Conservation (phyloP, 73 alveolate species). For the Stentor roeselii region DNA sequence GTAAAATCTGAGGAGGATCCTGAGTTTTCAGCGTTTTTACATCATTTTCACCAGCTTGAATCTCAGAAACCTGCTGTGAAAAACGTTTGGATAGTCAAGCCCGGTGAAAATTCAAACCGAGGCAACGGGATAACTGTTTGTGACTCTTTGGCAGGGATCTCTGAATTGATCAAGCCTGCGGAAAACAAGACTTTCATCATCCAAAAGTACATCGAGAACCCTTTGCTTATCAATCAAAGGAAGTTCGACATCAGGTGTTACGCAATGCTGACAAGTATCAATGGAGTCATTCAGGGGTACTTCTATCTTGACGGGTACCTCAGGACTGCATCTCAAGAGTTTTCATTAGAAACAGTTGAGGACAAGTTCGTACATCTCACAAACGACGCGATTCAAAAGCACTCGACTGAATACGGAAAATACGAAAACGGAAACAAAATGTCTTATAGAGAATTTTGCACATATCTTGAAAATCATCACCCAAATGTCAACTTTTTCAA, state of each 20-base stretch:
- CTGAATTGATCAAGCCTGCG: conserved; percentile 20
- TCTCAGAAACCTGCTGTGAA: neutral
- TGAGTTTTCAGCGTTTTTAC: conserved; percentile 30
- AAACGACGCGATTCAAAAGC: conserved; percentile 89
- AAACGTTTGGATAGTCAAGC: conserved; percentile 66
- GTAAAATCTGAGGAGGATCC: conserved; percentile 50
- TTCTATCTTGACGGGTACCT: conserved; percentile 81
- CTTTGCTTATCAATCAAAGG: conserved; percentile 76
- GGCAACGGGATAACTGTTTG: conserved; percentile 71
- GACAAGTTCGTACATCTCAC: conserved; percentile 87
- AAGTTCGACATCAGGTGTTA: conserved; percentile 94
- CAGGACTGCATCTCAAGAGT: conserved; percentile 70
- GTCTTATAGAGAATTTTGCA: conserved; percentile 66
- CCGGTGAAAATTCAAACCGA: conserved; percentile 61
- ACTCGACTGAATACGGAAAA: conserved; percentile 78
- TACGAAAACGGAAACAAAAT: conserved; percentile 93
- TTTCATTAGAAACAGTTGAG: conserved; percentile 58
- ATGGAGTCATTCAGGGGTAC: conserved; percentile 59
- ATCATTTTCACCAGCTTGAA: neutral
- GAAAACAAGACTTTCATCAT: conserved; percentile 64
- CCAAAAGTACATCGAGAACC: conserved; percentile 91
- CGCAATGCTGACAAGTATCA: conserved; percentile 72
- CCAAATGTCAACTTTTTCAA: conserved; percentile 46
- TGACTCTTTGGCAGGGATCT: conserved; percentile 42
- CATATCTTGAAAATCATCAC: conserved; percentile 45